Evolutionary conservation across 176 grass and related monocot genomes (phyloP), one percentile per base, ranked within the genome.

Genomic region (Paspalum notatum): DNA sequence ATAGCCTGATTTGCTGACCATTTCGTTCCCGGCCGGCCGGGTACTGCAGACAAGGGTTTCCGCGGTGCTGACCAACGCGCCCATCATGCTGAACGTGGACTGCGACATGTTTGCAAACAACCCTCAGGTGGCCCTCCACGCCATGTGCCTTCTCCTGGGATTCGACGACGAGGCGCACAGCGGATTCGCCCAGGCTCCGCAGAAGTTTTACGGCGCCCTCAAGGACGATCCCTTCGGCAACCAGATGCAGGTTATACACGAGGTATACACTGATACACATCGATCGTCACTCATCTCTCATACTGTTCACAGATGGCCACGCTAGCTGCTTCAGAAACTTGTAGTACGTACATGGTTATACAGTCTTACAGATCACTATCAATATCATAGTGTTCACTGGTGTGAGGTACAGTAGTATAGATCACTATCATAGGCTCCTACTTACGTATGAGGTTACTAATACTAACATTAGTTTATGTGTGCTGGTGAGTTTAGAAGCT

Each of bases 91-190:
- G 8, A 93, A 93, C 16, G 84, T 93, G 60, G 91, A 93, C 10
- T 93, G 91, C 72, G 87, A 93, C 84, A 93, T 93, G 91, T 93
- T 89, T 8, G 80, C 61, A 1, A 93, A 87, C 71, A 84, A 93
- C 21, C 80, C 87, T 0, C 43, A 69, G 52, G 71, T 78, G 2
- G 24, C 72, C 0, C 76, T 73, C 4, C 87, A 93, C 55, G 91
- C 58, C 2, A 81, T 86, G 91, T 89, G 91, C 60, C 64, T 89
- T 6, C 76, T 92, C 1, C 44, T 92, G 1, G 91, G 76, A 16
- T 83, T 71, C 11, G 87, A 77, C 3, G 72, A 87, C 9, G 91
- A 84, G 27, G 52, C 38, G 5, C 9, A 41, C 18, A 84, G 64
- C 17, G 91, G 80, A 7, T 93, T 93, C 71, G 87, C 46, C 0